Evolutionary conservation across 2,329 filamentous ascomycete genomes (phyloP).

Genomic region (Pseudogymnoascus sp.): DNA sequence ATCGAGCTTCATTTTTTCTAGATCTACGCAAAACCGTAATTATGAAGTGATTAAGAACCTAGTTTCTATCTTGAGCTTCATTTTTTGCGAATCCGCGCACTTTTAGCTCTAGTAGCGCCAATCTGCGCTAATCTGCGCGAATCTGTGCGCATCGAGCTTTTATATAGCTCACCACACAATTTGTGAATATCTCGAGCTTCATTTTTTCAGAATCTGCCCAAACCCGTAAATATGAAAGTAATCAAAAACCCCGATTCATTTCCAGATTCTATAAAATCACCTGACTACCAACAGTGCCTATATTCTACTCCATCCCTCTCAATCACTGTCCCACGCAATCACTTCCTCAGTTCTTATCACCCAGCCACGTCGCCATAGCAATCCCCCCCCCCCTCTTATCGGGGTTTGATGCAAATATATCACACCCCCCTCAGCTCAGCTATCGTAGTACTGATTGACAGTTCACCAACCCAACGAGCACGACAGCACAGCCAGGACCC

Average conservation of each 20-base stretch:
- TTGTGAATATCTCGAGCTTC: neutral
- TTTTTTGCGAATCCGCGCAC: neutral
- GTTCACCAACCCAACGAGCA: neutral
- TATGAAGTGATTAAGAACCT: too few relatives aligned
- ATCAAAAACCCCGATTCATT: too few relatives aligned
- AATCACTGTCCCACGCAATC: neutral
- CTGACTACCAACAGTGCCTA: neutral
- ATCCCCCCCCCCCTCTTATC: too few relatives aligned
- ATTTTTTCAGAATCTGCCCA: neutral
- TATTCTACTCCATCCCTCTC: neutral
- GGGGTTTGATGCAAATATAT: too few relatives aligned
- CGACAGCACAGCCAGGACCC: neutral
- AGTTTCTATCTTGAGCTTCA: too few relatives aligned
- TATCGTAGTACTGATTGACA: too few relatives aligned
- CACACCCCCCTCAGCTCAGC: too few relatives aligned
- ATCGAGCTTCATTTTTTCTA: too few relatives aligned
- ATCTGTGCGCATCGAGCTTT: neutral
- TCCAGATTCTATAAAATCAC: neutral
- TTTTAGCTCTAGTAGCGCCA: neutral
- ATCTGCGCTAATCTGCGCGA: neutral
- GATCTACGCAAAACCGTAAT: too few relatives aligned
- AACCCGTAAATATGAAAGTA: too few relatives aligned
- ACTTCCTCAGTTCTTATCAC: neutral
- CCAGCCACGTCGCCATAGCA: too few relatives aligned
- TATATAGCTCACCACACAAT: neutral